Base-by-base conservation (phyloP, 768 basidiomycete species). In the Gelatoporia subvermispora region DNA sequence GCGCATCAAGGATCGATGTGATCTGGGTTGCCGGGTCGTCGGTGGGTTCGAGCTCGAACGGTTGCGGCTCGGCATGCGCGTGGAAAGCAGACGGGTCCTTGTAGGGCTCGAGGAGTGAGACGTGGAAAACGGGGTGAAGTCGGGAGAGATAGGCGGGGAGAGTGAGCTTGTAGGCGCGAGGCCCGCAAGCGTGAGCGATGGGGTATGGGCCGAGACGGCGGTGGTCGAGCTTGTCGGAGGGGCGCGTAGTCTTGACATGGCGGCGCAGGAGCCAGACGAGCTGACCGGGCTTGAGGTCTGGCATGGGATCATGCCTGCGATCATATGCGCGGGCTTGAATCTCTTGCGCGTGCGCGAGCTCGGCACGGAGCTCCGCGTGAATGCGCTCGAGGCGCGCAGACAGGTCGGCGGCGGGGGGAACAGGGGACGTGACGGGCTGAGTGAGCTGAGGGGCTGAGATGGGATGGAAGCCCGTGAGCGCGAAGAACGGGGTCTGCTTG, bases 221-320 rank as follows among this genome's bases (percentile, higher is more conserved):
- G 23, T 51, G 41, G 23, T 51, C 45, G 34, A 76, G 69, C 52
- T 76, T 76, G 31, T 59, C 45, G 3, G 68, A 68, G 2, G 72
- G 73, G 11, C 70, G 60, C 15, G 63, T 69, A 7, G 72, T 74
- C 20, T 61, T 62, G 54, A 74, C 71, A 48, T 74, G 66, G 18
- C 56, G 57, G 8, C 59, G 57, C 1, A 71, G 58, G 3, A 73
- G 53, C 69, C 70, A 74, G n/a, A 74, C 69, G 9, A 64, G 54
- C n/a, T 71, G 58, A 38, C 58, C 70, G 8, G 53, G 56, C 35
- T 65, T 18, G 48, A 64, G 64, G 5, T 58, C 35, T 0, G 70
- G 71, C 1, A 57, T 48, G 2, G 62, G 57, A 0, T 58, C 28
- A 20, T 50, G 51, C 7, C 59, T 51, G 20, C 51, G 38, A 50